Evolutionary conservation across 163 green algal genomes (phyloP).

Genomic region (Chloroidium sp.): DNA sequence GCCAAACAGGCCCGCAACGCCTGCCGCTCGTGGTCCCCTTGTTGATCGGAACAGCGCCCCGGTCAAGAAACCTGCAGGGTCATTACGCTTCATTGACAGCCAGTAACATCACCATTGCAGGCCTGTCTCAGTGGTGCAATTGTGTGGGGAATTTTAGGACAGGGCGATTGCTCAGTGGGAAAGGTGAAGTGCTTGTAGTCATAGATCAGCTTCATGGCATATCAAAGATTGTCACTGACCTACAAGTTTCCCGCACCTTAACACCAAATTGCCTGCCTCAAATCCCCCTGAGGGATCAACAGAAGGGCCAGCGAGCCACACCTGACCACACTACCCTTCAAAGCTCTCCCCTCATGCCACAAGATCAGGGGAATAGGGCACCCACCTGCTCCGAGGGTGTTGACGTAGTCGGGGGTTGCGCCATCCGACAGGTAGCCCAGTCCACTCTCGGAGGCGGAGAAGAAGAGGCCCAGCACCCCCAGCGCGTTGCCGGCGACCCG

Average conservation of each 20-base stretch:
- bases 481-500: conserved; percentile 58
- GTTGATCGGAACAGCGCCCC: conserved; percentile 69
- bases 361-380: background rate
- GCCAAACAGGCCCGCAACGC: conserved; percentile 60
- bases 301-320: background rate
- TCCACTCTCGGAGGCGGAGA: conserved; percentile 58
- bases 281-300: background rate
- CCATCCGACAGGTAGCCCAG: conserved; percentile 38
- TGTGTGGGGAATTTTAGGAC: no score
- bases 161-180: no score
- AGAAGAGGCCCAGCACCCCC: conserved; percentile 74
- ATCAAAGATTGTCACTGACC: no score
- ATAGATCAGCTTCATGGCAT: no score
- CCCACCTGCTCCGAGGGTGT: conserved; percentile 48
- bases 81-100: background rate
- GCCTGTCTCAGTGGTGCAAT: no score
- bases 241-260: no score
- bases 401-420: conserved; percentile 35
- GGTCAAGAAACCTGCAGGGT: conserved; percentile 45
- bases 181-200: no score
- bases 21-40: conserved; percentile 59
- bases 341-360: no score
- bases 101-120: no score
- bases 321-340: no score
- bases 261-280: no score